phyloP scores from a whole-genome alignment of 2,329 filamentous ascomycete genomes.

The Beauveria scarabaeidicola region DNA sequence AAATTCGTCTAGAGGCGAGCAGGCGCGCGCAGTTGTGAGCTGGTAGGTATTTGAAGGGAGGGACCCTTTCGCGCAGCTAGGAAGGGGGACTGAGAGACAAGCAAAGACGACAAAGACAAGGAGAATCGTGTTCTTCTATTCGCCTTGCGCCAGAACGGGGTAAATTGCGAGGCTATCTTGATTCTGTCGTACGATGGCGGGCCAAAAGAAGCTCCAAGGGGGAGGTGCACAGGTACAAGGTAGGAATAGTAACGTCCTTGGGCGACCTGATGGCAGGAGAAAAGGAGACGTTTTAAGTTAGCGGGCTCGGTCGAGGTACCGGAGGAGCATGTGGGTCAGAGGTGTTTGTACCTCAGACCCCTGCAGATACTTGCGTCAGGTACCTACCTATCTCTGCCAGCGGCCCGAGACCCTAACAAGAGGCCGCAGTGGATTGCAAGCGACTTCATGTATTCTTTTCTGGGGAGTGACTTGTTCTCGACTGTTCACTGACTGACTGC shows the following conservation, averaged over 20 bases:
- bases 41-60: background rate
- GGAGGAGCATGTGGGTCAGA: background rate
- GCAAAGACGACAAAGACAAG: background rate
- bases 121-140: background rate
- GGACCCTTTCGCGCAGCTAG: background rate
- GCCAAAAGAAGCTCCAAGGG: background rate
- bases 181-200: background rate
- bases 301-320: background rate
- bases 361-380: background rate
- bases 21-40: background rate
- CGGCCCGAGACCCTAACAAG: too few relatives aligned
- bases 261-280: background rate
- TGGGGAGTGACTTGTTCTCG: background rate
- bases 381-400: too few relatives aligned
- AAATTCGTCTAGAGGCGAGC: background rate
- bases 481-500: too few relatives aligned
- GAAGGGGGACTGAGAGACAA: background rate
- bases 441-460: background rate
- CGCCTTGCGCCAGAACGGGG: background rate
- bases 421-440: too few relatives aligned
- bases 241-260: background rate
- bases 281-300: background rate
- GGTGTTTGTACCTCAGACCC: background rate
- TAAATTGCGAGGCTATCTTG: background rate
- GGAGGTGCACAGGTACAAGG: background rate